Evolutionary conservation across 2,329 filamentous ascomycete genomes (phyloP).

Genomic region (Sporothrix schenckii): DNA sequence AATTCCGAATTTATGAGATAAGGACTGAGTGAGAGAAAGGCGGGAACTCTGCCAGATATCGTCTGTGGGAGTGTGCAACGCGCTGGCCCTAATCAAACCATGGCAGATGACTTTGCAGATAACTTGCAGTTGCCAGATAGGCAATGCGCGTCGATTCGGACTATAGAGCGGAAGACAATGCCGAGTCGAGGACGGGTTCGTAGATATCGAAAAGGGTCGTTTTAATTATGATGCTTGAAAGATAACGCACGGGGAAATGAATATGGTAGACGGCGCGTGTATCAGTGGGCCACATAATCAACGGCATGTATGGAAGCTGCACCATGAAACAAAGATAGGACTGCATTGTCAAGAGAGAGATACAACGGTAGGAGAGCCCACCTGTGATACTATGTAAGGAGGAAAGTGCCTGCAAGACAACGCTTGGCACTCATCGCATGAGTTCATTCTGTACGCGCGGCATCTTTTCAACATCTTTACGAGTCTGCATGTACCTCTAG

Average conservation of each 20-base stretch:
- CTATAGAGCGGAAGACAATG: background rate
- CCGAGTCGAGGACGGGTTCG: background rate
- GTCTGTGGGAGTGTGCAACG: background rate
- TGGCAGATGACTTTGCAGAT: background rate
- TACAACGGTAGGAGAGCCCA: too few relatives aligned
- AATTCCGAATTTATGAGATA: background rate
- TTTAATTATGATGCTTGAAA: background rate
- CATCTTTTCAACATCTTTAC: too few relatives aligned
- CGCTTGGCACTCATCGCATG: too few relatives aligned
- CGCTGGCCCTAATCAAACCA: background rate
- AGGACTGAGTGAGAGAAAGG: background rate
- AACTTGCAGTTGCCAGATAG: too few relatives aligned
- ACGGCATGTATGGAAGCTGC: too few relatives aligned
- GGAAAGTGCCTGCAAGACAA: too few relatives aligned
- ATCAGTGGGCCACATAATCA: too few relatives aligned
- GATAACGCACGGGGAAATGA: too few relatives aligned
- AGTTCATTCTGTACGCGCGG: too few relatives aligned
- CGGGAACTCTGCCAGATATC: background rate
- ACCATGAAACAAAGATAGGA: background rate
- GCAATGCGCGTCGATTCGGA: background rate
- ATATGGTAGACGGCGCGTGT: too few relatives aligned
- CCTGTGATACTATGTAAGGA: too few relatives aligned
- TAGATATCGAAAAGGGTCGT: background rate
- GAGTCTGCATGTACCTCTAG: too few relatives aligned
- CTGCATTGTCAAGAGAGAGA: background rate